These are phyloP conservation scores for Cutaneotrichosporon spelunceum DNA, from an alignment of 1,284 basidiomycete species.

Conservation along the genomic window DNA sequence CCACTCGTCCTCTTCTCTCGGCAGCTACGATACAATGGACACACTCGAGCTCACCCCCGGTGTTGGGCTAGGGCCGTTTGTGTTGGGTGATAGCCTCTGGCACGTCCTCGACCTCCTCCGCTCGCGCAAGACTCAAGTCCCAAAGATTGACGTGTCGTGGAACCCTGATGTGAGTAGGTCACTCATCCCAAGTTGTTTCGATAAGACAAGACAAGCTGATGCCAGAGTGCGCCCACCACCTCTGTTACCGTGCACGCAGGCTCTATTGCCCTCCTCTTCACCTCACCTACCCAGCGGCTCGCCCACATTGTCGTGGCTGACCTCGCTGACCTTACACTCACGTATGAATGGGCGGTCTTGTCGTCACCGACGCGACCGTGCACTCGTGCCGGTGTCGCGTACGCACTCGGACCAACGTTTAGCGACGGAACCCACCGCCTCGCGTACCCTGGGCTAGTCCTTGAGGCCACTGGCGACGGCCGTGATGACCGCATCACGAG, in stretches of 20 bases:
- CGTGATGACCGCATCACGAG: constrained; percentile 45
- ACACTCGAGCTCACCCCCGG: constrained; percentile 75
- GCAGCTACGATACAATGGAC: constrained; percentile 13
- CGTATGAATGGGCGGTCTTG: constrained; percentile 66
- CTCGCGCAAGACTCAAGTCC: constrained; percentile 58
- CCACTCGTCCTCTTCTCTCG: not conserved
- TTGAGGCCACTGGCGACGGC: constrained; percentile 61
- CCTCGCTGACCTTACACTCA: constrained; percentile 55
- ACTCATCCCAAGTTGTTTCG: not conserved
- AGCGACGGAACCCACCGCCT: constrained; percentile 49
- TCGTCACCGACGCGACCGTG: constrained; percentile 59
- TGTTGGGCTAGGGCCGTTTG: constrained; percentile 70
- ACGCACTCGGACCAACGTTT: constrained; percentile 78
- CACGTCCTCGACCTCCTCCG: constrained; percentile 66
- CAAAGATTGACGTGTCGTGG: constrained; percentile 77
- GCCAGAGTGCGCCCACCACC: constrained; percentile 57
- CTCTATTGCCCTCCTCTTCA: constrained; percentile 71
- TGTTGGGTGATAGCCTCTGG: constrained; percentile 77
- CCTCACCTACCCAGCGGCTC: constrained; percentile 67
- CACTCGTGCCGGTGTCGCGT: constrained; percentile 64
- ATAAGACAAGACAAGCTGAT: not conserved
- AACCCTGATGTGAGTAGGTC: constrained; percentile 67
- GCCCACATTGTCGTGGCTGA: constrained; percentile 63
- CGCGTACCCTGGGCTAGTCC: constrained; percentile 71
- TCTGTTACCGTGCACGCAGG: constrained; percentile 73